These are phyloP conservation scores for Phytophthora pini DNA, from an alignment of 352 stramenopile genomes.

Conservation along the genomic window DNA sequence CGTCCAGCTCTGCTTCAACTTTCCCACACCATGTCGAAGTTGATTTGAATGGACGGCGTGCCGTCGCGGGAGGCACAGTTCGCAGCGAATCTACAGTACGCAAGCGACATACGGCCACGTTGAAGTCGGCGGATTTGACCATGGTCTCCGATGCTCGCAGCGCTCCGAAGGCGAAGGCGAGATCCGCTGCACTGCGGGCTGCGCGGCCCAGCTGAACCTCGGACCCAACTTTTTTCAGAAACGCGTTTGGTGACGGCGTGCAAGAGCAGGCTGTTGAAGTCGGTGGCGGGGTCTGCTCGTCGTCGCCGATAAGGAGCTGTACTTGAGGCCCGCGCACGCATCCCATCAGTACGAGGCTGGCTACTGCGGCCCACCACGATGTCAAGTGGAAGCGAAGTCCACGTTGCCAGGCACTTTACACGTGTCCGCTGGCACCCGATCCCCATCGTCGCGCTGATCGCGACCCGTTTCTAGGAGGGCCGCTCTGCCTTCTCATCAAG, in stretches of 20 bases:
- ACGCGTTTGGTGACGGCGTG: constrained; percentile 12
- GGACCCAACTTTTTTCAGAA: constrained; percentile 25
- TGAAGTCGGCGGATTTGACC: constrained; percentile 10
- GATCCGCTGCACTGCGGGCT: constrained; percentile 23
- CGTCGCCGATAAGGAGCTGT: not conserved
- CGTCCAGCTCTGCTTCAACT: constrained; percentile 8
- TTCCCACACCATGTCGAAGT: constrained; percentile 15
- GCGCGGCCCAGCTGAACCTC: constrained; percentile 6
- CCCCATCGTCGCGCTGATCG: constrained; percentile 29
- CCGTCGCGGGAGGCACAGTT: constrained; percentile 8
- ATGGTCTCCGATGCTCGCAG: not conserved
- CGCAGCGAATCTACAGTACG: constrained; percentile 19
- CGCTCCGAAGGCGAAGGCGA: not conserved
- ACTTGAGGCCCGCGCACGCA: constrained; percentile 3
- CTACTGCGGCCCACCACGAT: not conserved
- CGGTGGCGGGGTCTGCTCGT: not conserved
- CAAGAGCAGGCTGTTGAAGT: constrained; percentile 34
- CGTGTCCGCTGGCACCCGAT: constrained; percentile 15
- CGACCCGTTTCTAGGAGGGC: constrained; percentile 16
- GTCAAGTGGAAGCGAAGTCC: not conserved
- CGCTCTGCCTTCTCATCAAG: constrained; percentile 4
- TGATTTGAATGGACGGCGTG: constrained; percentile 16
- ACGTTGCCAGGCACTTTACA: not conserved
- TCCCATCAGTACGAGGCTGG: not conserved
- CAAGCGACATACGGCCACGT: constrained; percentile 8